A percentile compares a stretch with the other conserved stretches of the same genome.
Conservation (phyloP, 2,329 filamentous ascomycete species). For the Diaporthe sp. region DNA sequence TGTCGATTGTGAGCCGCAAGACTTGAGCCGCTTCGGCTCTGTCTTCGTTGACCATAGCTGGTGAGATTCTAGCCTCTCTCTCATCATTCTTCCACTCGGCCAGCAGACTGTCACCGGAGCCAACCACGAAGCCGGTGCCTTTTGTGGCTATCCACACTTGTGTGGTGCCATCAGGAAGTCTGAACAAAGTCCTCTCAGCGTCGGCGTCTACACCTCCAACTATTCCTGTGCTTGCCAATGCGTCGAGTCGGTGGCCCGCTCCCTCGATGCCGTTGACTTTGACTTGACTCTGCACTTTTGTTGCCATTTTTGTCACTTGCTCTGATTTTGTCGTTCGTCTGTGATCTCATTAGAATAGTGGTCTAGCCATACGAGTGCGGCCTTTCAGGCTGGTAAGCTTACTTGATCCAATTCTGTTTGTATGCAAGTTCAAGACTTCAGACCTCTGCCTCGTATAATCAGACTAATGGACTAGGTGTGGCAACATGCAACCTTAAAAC, state of each 20-base stretch:
- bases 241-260: neutral
- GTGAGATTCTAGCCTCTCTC: slow-evolving; percentile 38
- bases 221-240: neutral
- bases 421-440: neutral
- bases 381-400: neutral
- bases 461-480: neutral
- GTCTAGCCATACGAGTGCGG: neutral
- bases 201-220: slow-evolving; percentile 7
- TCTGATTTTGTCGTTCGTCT: neutral
- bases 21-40: slow-evolving; percentile 37
- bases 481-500: neutral
- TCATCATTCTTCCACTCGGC: slow-evolving; percentile 35
- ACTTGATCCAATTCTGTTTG: neutral
- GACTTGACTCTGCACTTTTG: slow-evolving; percentile 21
- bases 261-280: slow-evolving; percentile 18
- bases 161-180: slow-evolving; percentile 40
- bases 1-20: slow-evolving; percentile 18
- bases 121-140: slow-evolving; percentile 13
- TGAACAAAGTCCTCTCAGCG: slow-evolving; percentile 29
- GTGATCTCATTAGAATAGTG: neutral
- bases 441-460: neutral
- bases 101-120: slow-evolving; percentile 26
- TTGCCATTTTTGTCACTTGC: slow-evolving; percentile 12
- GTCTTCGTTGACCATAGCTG: slow-evolving; percentile 43
- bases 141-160: slow-evolving; percentile 34